Percentiles rank a stretch among this genome's conserved stretches.
Conservation (phyloP, 371 early-diverging fungal genomes). For the Mucor racemosus region DNA sequence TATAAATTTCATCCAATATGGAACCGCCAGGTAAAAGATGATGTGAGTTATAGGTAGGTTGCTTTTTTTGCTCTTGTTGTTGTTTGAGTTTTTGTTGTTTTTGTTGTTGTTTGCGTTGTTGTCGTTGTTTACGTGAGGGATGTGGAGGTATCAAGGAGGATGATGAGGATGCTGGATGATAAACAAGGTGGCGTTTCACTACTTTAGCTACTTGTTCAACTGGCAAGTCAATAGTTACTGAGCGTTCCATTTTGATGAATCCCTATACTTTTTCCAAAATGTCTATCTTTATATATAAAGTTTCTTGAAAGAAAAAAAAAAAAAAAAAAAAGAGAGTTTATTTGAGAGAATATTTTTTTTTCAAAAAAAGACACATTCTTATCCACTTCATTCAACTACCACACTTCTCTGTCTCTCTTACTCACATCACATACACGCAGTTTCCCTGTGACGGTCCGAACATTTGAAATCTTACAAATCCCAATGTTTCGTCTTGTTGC, state of each 20-base stretch:
- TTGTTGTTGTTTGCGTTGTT: conserved; percentile 39
- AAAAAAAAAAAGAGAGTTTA: too few relatives aligned
- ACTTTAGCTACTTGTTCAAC: conserved; percentile 75
- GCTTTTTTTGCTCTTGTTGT: conserved; percentile 30
- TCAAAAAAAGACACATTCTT: too few relatives aligned
- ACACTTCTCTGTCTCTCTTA: too few relatives aligned
- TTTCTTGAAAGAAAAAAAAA: too few relatives aligned
- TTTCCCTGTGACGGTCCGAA: neutral
- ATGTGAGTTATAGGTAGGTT: conserved; percentile 42
- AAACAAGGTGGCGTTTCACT: conserved; percentile 73
- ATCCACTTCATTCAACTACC: too few relatives aligned
- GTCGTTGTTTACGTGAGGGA: conserved; percentile 30
- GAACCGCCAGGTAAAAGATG: conserved; percentile 73
- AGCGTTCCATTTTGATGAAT: conserved; percentile 39
- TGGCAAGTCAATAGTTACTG: conserved; percentile 61
- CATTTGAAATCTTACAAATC: too few relatives aligned
- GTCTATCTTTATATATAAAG: neutral
- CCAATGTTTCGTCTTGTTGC: too few relatives aligned
- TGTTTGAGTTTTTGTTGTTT: conserved; percentile 28
- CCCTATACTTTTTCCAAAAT: neutral
- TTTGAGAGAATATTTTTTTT: too few relatives aligned
- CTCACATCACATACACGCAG: neutral
- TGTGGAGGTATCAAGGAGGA: conserved; percentile 32
- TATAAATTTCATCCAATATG: conserved; percentile 88
- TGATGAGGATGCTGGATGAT: conserved; percentile 48